Evolutionary conservation across 139 green algal genomes (phyloP).

Genomic region (Micractinium sp.): DNA sequence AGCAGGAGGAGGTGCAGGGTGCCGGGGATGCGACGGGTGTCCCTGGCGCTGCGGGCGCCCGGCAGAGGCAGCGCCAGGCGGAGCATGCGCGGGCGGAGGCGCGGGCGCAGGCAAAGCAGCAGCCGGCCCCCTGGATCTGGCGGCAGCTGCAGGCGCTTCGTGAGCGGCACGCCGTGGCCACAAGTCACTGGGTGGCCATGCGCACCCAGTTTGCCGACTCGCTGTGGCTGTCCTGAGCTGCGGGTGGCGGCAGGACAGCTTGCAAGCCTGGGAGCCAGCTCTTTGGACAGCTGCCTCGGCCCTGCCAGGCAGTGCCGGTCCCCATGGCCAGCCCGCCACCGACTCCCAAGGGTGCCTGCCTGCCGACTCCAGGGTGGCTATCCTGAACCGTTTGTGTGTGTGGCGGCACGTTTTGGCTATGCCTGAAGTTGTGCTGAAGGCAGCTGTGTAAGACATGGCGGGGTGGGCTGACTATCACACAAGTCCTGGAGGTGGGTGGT

Average conservation of each 20-base stretch:
- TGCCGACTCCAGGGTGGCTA: too few relatives aligned
- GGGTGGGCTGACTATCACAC: too few relatives aligned
- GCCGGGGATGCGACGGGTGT: background rate
- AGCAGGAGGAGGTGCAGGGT: background rate
- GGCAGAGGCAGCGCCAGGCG: background rate
- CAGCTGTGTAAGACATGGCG: too few relatives aligned
- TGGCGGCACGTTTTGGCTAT: too few relatives aligned
- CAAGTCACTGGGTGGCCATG: background rate
- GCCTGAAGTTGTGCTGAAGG: too few relatives aligned
- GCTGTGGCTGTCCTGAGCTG: constrained; percentile 14
- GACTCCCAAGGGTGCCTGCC: too few relatives aligned
- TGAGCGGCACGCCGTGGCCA: background rate
- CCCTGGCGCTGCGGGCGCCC: background rate
- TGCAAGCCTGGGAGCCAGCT: background rate
- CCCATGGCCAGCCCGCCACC: too few relatives aligned
- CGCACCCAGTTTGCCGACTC: constrained; percentile 9
- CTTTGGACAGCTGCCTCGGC: background rate
- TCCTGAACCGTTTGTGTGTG: too few relatives aligned
- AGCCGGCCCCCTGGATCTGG: background rate
- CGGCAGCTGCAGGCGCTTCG: background rate
- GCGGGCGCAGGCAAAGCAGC: background rate
- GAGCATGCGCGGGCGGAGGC: background rate
- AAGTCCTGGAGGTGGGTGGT: too few relatives aligned
- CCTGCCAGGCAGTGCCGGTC: background rate
- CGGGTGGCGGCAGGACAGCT: too few relatives aligned